Percentiles rank a stretch among this genome's conserved stretches.
These are phyloP conservation scores for Rhazya stricta DNA, from an alignment of 257 asterid genomes.

Conservation along the genomic window DNA sequence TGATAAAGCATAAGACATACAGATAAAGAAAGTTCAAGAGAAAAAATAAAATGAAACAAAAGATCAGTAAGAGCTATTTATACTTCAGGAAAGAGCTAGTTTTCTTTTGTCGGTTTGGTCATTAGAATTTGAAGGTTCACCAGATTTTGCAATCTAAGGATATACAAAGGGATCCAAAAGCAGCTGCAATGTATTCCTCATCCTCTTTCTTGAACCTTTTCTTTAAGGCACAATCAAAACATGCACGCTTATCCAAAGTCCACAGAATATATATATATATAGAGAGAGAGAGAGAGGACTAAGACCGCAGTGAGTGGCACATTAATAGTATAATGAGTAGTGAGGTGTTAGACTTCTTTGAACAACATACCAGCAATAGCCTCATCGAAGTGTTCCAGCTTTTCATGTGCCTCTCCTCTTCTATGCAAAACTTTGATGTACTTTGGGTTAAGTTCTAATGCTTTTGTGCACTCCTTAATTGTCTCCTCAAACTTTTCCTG, in stretches of 20 bases:
- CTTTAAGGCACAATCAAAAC: background rate
- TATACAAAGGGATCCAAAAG: background rate
- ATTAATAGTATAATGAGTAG: background rate
- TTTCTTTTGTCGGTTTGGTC: background rate
- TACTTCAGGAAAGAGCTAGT: background rate
- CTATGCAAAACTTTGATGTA: conserved; percentile 72
- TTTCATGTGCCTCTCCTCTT: conserved; percentile 92
- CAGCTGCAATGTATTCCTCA: background rate
- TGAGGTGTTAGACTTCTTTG: background rate
- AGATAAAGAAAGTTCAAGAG: conserved; percentile 6
- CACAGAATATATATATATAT: too few relatives aligned
- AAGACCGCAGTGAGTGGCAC: background rate
- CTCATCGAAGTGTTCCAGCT: conserved; percentile 81
- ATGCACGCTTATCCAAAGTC: background rate
- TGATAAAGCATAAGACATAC: conserved; percentile 9
- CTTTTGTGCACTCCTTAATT: conserved; percentile 82
- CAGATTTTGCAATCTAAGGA: background rate
- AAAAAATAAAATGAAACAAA: background rate
- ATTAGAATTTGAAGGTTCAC: background rate
- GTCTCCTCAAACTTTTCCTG: conserved; percentile 78
- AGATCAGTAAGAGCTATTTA: background rate
- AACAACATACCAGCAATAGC: conserved; percentile 62
- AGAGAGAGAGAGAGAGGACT: background rate
- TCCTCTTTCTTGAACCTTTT: background rate
- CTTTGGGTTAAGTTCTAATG: conserved; percentile 71